Evolutionary conservation across 805 yeast genomes (phyloP).

Genomic region (Starmerella geochares): DNA sequence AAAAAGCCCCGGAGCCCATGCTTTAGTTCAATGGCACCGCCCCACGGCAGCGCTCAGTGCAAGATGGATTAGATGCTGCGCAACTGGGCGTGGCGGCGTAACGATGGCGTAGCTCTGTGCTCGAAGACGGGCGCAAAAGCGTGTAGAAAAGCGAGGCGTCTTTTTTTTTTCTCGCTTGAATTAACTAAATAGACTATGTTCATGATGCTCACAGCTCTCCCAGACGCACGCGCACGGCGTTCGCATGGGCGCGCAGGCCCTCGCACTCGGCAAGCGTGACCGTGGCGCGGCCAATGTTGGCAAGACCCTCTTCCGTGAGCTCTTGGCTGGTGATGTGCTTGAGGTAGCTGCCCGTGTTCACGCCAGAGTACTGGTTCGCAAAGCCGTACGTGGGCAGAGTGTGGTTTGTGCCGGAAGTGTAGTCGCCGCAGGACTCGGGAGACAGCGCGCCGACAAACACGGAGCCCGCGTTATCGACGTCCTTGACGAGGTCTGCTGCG

Average conservation of each 20-base stretch:
- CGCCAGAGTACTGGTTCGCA: conserved; percentile 95
- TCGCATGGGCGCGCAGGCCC: conserved; percentile 94
- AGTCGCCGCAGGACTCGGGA: conserved; percentile 98
- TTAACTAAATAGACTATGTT: background rate
- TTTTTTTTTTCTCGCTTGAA: background rate
- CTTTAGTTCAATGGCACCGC: no score
- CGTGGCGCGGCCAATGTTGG: conserved; percentile 88
- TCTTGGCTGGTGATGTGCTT: conserved; percentile 91
- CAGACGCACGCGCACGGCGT: conserved; percentile 89
- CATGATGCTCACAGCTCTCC: background rate
- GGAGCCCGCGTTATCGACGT: conserved; percentile 87
- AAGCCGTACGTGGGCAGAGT: conserved; percentile 97
- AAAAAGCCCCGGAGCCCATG: no score
- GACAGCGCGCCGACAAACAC: conserved; percentile 93
- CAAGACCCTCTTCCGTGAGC: conserved; percentile 73
- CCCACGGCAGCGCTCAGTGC: no score
- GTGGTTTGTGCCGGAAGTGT: conserved; percentile 96
- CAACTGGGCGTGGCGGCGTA: no score
- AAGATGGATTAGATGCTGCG: no score
- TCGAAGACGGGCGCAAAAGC: no score
- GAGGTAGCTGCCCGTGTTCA: conserved; percentile 89
- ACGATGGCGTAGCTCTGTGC: no score
- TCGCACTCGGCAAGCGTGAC: conserved; percentile 93
- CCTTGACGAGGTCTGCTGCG: conserved; percentile 59
- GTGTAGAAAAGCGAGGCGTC: background rate